Evolutionary conservation across 768 basidiomycete species (phyloP), one percentile per base, ranked within the genome.

Genomic region (Pulveroboletus frians): DNA sequence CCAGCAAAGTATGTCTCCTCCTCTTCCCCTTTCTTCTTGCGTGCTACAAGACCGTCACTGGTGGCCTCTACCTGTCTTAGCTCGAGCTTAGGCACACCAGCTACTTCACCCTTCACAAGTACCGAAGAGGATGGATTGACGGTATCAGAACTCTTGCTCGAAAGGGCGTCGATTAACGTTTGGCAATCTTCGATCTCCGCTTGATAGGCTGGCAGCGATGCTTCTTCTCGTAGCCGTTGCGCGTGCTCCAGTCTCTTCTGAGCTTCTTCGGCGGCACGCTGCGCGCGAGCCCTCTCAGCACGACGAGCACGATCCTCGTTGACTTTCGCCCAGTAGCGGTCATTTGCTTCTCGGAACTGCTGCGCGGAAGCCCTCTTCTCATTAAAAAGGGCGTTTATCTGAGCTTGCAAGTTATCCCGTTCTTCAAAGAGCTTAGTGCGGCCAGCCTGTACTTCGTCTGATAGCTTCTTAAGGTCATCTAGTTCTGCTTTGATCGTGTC

Each of bases 181-280:
- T 90, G 86, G 72, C 93, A 97, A 66, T 98, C 96, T 73, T 98
- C 92, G 60, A 99, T 92, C 66, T 97, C 83, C 46, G 83, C 76
- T 61, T 91, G 89, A 77, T 80, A 98, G 0, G 96, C 96, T 23
- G 96, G 94, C 20, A 77, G 62, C 51, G 84, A 81, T 20, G 96
- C 96, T 65, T 98, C 93, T 51, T 99, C 96, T 44, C 88, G 83
- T 40, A 97, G 67, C 34, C 82, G 84, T 56, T 87, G 79, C 9
- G 81, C 85, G 51, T 85, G 75, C 64, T 92, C 92, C 68, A 84
- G 72, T 65, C 81, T 86, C 74, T 88, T 92, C 61, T 80, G 77
- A 27, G 81, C 76, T 63, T 92, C 92, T 62, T 85, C 84, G 20
- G 77, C 86, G 17, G 77, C 84, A 49, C 83, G 84, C 67, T 90